A percentile compares a stretch with the other conserved stretches of the same genome.
Conservation (phyloP, 116 monocot genomes). For the Posidonia oceanica region DNA sequence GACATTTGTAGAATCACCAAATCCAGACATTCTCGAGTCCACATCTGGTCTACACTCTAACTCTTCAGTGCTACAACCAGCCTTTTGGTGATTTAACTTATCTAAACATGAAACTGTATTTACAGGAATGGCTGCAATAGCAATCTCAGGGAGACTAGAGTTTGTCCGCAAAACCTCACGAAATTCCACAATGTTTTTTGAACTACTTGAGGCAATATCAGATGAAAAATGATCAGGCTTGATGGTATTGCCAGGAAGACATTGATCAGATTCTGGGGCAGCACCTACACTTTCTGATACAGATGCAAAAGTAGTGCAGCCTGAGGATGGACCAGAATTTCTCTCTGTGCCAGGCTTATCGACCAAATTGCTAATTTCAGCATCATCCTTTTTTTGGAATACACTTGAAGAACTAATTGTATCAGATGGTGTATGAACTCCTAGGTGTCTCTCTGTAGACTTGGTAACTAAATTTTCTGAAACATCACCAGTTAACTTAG, state of each 20-base stretch:
- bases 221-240: not conserved
- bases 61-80: not conserved
- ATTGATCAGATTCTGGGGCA: not conserved
- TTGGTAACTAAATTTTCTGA: conserved; percentile 4
- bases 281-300: conserved; percentile 4
- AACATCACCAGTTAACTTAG: conserved; percentile 3
- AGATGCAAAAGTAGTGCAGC: conserved; percentile 7
- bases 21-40: not conserved
- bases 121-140: not conserved
- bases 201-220: conserved; percentile 6
- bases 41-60: not conserved
- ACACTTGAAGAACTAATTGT: conserved; percentile 6
- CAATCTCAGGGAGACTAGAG: not conserved
- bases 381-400: conserved; percentile 6
- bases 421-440: conserved; percentile 11
- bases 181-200: not conserved
- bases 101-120: not conserved
- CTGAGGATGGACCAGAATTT: conserved; percentile 18
- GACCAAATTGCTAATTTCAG: conserved; percentile 4
- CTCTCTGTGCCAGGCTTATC: conserved; percentile 11
- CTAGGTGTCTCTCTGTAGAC: not conserved
- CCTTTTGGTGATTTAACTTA: conserved; percentile 8
- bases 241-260: not conserved
- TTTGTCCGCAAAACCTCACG: conserved; percentile 1
- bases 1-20: not conserved